Conservation (phyloP, 2,329 filamentous ascomycete genomes). For the Exophiala viscosa region DNA sequence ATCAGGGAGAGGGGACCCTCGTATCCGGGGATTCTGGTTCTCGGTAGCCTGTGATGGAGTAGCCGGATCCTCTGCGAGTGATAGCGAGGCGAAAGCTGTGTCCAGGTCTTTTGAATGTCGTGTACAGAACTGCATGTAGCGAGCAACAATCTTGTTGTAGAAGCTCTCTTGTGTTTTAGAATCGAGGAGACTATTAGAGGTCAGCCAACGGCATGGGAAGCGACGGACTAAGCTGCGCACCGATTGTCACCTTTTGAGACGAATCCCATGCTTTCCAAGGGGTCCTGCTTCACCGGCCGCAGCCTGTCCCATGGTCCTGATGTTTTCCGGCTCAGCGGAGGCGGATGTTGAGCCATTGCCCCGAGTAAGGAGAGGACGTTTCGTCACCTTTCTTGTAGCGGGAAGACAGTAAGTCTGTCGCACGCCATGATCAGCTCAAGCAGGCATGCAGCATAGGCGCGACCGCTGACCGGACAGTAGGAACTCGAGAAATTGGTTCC, state of each 20-base stretch:
- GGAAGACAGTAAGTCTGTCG: too few species aligned
- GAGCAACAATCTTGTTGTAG: constrained; percentile 80
- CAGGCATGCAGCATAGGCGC: not conserved
- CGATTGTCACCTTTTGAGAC: constrained; percentile 87
- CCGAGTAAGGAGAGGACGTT: not conserved
- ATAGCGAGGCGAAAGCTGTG: constrained; percentile 67
- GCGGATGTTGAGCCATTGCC: constrained; percentile 18
- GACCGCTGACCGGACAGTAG: too few species aligned
- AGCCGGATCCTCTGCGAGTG: constrained; percentile 33
- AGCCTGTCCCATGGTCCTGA: constrained; percentile 59
- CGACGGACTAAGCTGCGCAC: constrained; percentile 47
- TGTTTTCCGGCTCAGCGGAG: constrained; percentile 22
- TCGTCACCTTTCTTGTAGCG: not conserved
- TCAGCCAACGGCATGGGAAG: not conserved
- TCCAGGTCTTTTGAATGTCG: constrained; percentile 70
- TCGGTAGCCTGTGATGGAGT: constrained; percentile 27
- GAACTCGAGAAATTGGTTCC: too few species aligned
- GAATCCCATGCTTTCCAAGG: constrained; percentile 75
- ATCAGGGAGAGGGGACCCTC: not conserved
- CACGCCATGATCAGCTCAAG: not conserved
- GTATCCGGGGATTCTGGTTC: constrained; percentile 30
- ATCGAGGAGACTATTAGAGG: constrained; percentile 61
- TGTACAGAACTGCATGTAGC: constrained; percentile 86
- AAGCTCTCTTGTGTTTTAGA: constrained; percentile 77
- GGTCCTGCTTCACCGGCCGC: constrained; percentile 70